Evolutionary conservation across 2,329 filamentous ascomycete genomes (phyloP), one percentile per base, ranked within the genome.

Genomic region (Penicillium sp.): DNA sequence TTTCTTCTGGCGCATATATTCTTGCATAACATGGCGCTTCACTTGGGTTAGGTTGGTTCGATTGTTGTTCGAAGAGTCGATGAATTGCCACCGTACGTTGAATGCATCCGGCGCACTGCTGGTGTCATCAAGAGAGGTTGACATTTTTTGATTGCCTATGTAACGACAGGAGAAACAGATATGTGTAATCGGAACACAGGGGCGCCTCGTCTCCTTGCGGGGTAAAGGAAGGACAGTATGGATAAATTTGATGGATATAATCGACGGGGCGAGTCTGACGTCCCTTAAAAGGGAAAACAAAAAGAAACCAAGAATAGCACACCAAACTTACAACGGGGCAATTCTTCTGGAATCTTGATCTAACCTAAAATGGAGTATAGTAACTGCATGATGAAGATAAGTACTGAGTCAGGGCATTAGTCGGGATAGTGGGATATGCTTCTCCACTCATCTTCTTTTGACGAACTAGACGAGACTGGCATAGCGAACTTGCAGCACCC

Each of bases 11-110:
- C 71, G 71, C 64, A 75, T 72, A 57, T 70, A 74, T 48, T 76
- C 72, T 55, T 75, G 71, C 74, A 76, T 76, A 7, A 76, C 73
- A 72, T 76, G 74, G 23, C 73, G 72, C 48, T 75, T 75, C 37
- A 76, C 73, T 56, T 68, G 70, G 1, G 72, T 75, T 41, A 73
- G 59, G 40, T 74, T 75, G 46, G 58, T 64, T 23, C 71, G 64
- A 48, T 65, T 68, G 42, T 72, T 68, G 49, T 68, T 65, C 10
- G 69, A 74, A 53, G 69, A 65, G 56, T 76, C 73, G 50, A 76
- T 75, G 51, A 76, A 76, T 55, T 74, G 72, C 66, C 73, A 76
- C 32, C 68, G 66, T 44, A 53, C 61, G 34, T 58, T 61, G 49
- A 57, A 44, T 16, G 57, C 23, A 21, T 56, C 52, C 29, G 52